These are phyloP conservation scores for Calonectria pauciramosa DNA, from an alignment of 2,329 filamentous ascomycete genomes.

Conservation along the genomic window DNA sequence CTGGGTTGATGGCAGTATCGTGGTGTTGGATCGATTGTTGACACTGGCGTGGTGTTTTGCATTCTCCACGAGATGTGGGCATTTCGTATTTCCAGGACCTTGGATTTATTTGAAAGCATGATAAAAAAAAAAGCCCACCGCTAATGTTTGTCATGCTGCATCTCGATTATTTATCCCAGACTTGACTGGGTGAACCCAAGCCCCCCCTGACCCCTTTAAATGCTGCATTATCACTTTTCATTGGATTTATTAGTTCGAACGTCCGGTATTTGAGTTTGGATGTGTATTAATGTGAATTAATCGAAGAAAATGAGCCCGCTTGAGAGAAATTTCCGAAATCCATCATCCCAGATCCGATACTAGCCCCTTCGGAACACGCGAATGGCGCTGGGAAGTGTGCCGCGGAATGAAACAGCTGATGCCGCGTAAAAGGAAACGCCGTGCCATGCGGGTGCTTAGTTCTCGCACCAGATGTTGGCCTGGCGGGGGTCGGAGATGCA, in stretches of 20 bases:
- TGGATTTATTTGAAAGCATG: neutral
- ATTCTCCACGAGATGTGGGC: neutral
- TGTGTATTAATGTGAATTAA: neutral
- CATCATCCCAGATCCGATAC: neutral
- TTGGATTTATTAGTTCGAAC: neutral
- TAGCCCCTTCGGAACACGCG: neutral
- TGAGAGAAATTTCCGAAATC: neutral
- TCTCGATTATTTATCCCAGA: neutral
- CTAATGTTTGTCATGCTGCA: neutral
- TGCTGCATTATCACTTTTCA: neutral
- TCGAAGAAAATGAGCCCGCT: neutral
- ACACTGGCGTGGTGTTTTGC: neutral
- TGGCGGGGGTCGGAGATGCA: neutral
- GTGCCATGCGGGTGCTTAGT: neutral
- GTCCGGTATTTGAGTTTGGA: neutral
- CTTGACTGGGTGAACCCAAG: neutral
- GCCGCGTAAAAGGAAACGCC: neutral
- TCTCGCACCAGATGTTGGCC: neutral
- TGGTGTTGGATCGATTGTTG: neutral
- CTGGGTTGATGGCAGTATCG: neutral
- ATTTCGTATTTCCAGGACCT: neutral
- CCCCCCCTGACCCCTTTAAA: neutral
- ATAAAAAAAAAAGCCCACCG: neutral
- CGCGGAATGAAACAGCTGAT: neutral
- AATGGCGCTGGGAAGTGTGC: neutral